A percentile compares a stretch with the other conserved stretches of the same genome.
These are phyloP conservation scores for Stagonosporopsis vannaccii DNA, from an alignment of 2,329 filamentous ascomycete genomes.

Conservation along the genomic window DNA sequence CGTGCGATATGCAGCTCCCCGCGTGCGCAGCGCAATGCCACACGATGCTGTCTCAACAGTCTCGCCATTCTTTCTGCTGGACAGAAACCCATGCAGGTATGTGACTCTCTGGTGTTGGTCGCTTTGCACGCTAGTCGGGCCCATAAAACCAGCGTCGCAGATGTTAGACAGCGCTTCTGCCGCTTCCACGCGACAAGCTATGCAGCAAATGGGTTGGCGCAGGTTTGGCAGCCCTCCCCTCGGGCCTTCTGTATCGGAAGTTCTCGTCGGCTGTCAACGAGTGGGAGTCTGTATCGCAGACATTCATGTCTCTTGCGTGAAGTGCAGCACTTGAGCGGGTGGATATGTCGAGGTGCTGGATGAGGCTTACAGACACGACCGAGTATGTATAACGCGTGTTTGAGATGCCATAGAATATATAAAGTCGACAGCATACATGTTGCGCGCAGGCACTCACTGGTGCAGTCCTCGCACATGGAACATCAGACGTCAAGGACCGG, in stretches of 20 bases:
- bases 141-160: constrained; percentile 36
- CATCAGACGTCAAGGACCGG: constrained; percentile 20
- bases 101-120: constrained; percentile 2
- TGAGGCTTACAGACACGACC: neutral
- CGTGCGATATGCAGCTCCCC: constrained; percentile 12
- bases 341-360: neutral
- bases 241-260: constrained; percentile 24
- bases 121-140: constrained; percentile 19
- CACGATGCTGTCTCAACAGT: constrained; percentile 3
- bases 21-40: neutral
- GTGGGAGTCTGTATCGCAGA: too few relatives aligned
- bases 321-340: neutral
- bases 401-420: neutral
- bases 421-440: neutral
- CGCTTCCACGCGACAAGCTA: constrained; percentile 48
- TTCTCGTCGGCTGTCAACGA: constrained; percentile 4
- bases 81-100: constrained; percentile 8
- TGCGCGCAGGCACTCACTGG: constrained; percentile 9
- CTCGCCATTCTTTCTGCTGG: constrained; percentile 6
- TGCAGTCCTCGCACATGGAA: constrained; percentile 17
- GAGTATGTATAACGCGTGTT: neutral
- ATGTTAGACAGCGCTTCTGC: constrained; percentile 26
- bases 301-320: too few relatives aligned
- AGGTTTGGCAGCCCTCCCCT: constrained; percentile 25
- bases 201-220: constrained; percentile 16